Evolutionary conservation across 208 protist genomes (phyloP), one percentile per base, ranked within the genome.

Genomic region (Tetramitus jugosus): DNA sequence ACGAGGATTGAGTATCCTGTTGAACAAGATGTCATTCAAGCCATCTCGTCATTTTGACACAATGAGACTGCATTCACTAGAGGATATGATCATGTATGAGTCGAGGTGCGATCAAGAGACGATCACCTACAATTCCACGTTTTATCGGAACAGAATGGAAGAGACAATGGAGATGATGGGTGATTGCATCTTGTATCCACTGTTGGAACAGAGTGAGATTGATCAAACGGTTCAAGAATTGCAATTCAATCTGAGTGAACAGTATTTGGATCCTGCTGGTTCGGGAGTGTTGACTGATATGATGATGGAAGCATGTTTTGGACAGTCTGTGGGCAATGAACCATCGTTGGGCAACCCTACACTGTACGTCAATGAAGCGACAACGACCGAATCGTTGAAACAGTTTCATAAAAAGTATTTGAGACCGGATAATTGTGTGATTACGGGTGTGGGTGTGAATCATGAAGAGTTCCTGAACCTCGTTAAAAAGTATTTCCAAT

Each of bases 401-500:
- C 20, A 42, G 29, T 68, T 29, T n/a, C 29, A 29, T 43, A n/a
- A 68, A 17, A 39, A 33, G 42, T 68, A 37, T 29, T n/a, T 37
- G 39, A 29, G n/a, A 31, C 62, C 62, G 29, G 42, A 4, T 23
- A 42, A 37, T 31, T 68, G 62, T 43, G 17, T 14, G 26, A 29
- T 68, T 68, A 8, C 20, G 42, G 33, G n/a, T 1, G 31, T 68
- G 39, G 35, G 35, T 43, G 33, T 68, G 39, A 37, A 68, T 10
- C 35, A 68, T 29, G 14, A 68, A 4, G 29, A 29, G 8, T 39
- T 68, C 3, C 14, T 43, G 29, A 7, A 42, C 3, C 20, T 43
- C 10, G 62, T 68, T 26, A 43, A 68, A 20, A 68, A 68, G 29
- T 68, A 68, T 68, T 37, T 68, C 33, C 33, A 65, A n/a, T 65